These are phyloP conservation scores for Myxozyma neotropica DNA, from an alignment of 805 yeast genomes.

Conservation along the genomic window DNA sequence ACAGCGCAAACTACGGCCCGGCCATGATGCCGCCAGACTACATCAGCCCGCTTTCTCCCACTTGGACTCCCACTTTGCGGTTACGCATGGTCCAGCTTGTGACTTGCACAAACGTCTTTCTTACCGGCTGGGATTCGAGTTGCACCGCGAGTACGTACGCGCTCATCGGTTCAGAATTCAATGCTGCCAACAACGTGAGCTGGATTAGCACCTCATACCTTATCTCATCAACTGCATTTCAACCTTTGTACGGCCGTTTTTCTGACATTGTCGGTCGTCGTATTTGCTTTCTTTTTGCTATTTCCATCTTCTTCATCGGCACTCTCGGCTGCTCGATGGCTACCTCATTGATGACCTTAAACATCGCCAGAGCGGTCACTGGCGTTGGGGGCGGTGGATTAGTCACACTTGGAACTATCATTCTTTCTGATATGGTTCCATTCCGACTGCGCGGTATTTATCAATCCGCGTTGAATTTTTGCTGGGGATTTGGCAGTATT, in stretches of 20 bases:
- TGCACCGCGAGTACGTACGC: slow-evolving; percentile 54
- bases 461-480: slow-evolving; percentile 48
- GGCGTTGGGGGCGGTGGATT: slow-evolving; percentile 95
- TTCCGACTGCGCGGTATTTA: slow-evolving; percentile 74
- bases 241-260: slow-evolving; percentile 66
- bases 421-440: slow-evolving; percentile 76
- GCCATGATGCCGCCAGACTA: slow-evolving; percentile 29
- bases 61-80: slow-evolving; percentile 34
- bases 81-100: slow-evolving; percentile 36
- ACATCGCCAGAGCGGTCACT: slow-evolving; percentile 60
- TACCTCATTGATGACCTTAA: slow-evolving; percentile 30
- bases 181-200: slow-evolving; percentile 52
- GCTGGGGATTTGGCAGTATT: slow-evolving; percentile 68
- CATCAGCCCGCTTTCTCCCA: slow-evolving; percentile 29
- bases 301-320: slow-evolving; percentile 30
- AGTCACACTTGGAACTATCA: slow-evolving; percentile 71
- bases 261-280: slow-evolving; percentile 53
- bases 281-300: slow-evolving; percentile 43
- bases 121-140: slow-evolving; percentile 53
- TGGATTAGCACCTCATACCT: slow-evolving; percentile 71
- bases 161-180: slow-evolving; percentile 52
- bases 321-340: slow-evolving; percentile 36
- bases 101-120: slow-evolving; percentile 46
- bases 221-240: slow-evolving; percentile 66
- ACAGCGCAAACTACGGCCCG: neutral